These are phyloP conservation scores for Thalassiosira profunda DNA, from an alignment of 108 stramenopile species.

Conservation along the genomic window DNA sequence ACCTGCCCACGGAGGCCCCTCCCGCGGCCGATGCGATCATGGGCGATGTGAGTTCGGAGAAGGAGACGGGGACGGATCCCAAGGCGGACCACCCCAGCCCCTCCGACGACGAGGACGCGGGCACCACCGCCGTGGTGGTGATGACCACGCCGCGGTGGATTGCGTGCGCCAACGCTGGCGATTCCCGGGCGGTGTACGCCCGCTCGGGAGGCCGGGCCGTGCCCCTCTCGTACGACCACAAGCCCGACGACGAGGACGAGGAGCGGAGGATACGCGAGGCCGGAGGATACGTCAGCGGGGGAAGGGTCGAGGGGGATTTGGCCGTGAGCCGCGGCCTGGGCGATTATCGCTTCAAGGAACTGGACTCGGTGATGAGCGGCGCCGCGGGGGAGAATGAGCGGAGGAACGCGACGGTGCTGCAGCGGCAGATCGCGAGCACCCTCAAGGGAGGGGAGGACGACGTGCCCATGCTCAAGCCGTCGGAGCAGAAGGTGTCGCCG, in stretches of 20 bases:
- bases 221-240: constrained; percentile 91
- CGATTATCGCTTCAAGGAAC: constrained; percentile 89
- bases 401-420: background rate
- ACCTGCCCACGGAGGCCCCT: no score
- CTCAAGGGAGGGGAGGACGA: background rate
- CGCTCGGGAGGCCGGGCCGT: constrained; percentile 43
- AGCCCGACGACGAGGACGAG: constrained; percentile 83
- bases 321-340: constrained; percentile 93
- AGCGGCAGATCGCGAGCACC: no score
- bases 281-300: constrained; percentile 73
- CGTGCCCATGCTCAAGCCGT: constrained; percentile 36
- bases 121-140: constrained; percentile 90
- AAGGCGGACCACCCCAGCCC: no score
- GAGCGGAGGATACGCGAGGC: constrained; percentile 63
- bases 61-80: no score
- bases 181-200: constrained; percentile 85
- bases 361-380: constrained; percentile 32
- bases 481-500: constrained; percentile 89
- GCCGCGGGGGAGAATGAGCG: constrained; percentile 20
- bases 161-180: constrained; percentile 97
- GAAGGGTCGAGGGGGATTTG: constrained; percentile 93
- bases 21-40: no score
- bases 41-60: no score
- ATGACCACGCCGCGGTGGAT: constrained; percentile 87
- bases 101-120: constrained; percentile 56